These are phyloP conservation scores for Penicillium arizonense DNA, from an alignment of 495 filamentous ascomycete species.

Conservation along the genomic window DNA sequence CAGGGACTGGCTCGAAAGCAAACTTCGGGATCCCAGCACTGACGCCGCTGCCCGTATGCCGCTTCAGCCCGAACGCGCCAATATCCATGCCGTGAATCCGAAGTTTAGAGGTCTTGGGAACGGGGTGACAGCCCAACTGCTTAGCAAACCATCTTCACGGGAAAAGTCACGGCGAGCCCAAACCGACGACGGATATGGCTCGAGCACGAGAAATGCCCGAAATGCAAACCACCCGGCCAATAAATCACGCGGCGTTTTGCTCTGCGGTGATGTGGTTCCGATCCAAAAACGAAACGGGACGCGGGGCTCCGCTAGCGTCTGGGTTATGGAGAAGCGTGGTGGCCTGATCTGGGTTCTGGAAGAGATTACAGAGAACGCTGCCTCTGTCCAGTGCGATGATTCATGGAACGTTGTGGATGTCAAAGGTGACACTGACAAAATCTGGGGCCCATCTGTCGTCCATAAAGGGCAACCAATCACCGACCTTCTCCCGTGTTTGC, in stretches of 20 bases:
- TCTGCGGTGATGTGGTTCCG: constrained; percentile 96
- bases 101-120: constrained; percentile 64
- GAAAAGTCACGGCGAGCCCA: constrained; percentile 59
- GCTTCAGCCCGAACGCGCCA: constrained; percentile 31
- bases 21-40: constrained; percentile 61
- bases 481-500: constrained; percentile 74
- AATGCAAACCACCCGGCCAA: constrained; percentile 57
- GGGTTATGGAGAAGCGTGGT: constrained; percentile 96
- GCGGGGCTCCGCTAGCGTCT: constrained; percentile 87
- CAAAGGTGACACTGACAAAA: constrained; percentile 66
- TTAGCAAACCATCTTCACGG: constrained; percentile 85
- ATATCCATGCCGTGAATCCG: constrained; percentile 39
- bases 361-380: constrained; percentile 94
- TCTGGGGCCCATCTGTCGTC: constrained; percentile 75
- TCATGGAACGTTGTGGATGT: constrained; percentile 66
- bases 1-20: constrained; percentile 85
- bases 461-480: constrained; percentile 67
- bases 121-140: constrained; percentile 79
- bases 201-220: constrained; percentile 53
- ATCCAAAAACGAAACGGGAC: constrained; percentile 93
- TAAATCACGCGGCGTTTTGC: constrained; percentile 84
- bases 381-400: constrained; percentile 67
- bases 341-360: constrained; percentile 97
- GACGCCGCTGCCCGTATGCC: constrained; percentile 44
- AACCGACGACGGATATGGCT: constrained; percentile 74